Conservation (phyloP, 1,284 basidiomycete species). For the Tylopilus sp. region DNA sequence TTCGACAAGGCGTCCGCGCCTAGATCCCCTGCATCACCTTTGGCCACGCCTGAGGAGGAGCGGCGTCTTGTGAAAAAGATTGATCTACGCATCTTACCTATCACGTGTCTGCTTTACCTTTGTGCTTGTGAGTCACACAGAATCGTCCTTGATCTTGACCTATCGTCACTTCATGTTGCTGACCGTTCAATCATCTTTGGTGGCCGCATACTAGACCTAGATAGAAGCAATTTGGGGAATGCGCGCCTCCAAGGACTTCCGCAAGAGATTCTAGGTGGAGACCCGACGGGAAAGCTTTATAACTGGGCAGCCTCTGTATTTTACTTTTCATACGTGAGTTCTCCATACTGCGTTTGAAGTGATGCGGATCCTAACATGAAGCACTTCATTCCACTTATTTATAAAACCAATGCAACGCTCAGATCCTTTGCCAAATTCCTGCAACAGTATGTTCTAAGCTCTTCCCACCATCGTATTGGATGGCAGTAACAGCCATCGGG, state of each 20-base stretch:
- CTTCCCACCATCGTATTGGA: constrained; percentile 73
- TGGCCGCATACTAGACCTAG: too few species aligned
- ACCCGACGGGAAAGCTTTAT: constrained; percentile 70
- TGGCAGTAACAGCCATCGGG: constrained; percentile 71
- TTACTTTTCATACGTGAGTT: constrained; percentile 79
- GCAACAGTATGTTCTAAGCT: constrained; percentile 74
- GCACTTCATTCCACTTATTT: neutral
- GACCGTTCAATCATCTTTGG: neutral
- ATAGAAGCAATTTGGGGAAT: constrained; percentile 80
- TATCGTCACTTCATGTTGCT: constrained; percentile 1
- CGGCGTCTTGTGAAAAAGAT: constrained; percentile 71
- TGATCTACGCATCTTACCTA: constrained; percentile 77
- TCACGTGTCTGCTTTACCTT: constrained; percentile 78
- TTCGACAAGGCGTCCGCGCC: constrained; percentile 9
- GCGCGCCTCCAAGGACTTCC: constrained; percentile 78
- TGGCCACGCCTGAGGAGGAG: constrained; percentile 60
- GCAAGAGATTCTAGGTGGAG: constrained; percentile 71
- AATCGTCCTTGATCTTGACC: neutral
- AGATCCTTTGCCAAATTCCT: constrained; percentile 81
- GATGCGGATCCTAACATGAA: constrained; percentile 6
- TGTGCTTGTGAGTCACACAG: constrained; percentile 68
- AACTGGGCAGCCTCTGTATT: constrained; percentile 82
- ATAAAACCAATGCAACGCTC: neutral
- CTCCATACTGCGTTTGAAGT: neutral
- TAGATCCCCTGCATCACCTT: constrained; percentile 4